Conservation (phyloP, 2,329 filamentous ascomycete genomes). For the Xylariaceae sp. region DNA sequence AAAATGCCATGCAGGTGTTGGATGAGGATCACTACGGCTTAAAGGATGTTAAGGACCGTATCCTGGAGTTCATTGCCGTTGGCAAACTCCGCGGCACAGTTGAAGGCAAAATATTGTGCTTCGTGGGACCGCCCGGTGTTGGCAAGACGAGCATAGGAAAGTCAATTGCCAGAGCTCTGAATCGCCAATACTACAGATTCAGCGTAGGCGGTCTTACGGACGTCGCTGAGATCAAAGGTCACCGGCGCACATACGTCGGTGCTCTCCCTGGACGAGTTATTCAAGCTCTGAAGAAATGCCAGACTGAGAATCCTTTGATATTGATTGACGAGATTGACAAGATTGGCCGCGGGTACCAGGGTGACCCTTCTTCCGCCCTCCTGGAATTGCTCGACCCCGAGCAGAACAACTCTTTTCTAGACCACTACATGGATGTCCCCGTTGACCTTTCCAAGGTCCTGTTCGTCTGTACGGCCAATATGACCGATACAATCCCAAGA, state of each 20-base stretch:
- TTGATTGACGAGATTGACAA: constrained; percentile 98
- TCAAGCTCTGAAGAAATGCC: constrained; percentile 97
- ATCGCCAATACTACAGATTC: constrained; percentile 97
- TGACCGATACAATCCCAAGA: constrained; percentile 96
- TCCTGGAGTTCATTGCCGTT: constrained; percentile 96
- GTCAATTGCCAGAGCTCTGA: constrained; percentile 91
- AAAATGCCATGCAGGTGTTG: constrained; percentile 84
- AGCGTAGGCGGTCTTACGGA: constrained; percentile 96
- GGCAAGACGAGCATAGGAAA: constrained; percentile 99
- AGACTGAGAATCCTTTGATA: constrained; percentile 96
- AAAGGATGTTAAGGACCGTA: constrained; percentile 98
- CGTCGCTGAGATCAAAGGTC: constrained; percentile 98
- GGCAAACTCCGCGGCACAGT: constrained; percentile 96
- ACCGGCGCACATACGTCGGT: constrained; percentile 93
- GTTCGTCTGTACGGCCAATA: constrained; percentile 98
- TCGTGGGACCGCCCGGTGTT: constrained; percentile 95
- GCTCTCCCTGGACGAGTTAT: constrained; percentile 95
- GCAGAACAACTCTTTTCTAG: constrained; percentile 95
- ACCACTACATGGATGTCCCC: constrained; percentile 98
- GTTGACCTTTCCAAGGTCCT: constrained; percentile 97
- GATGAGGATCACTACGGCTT: constrained; percentile 97
- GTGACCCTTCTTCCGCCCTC: constrained; percentile 91
- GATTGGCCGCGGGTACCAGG: constrained; percentile 94
- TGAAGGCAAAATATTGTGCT: constrained; percentile 97
- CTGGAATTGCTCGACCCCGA: constrained; percentile 94